A percentile compares a stretch with the other conserved stretches of the same genome.
Conservation (phyloP, 176 grass and related monocot genomes). For the Aegilops tauschii region DNA sequence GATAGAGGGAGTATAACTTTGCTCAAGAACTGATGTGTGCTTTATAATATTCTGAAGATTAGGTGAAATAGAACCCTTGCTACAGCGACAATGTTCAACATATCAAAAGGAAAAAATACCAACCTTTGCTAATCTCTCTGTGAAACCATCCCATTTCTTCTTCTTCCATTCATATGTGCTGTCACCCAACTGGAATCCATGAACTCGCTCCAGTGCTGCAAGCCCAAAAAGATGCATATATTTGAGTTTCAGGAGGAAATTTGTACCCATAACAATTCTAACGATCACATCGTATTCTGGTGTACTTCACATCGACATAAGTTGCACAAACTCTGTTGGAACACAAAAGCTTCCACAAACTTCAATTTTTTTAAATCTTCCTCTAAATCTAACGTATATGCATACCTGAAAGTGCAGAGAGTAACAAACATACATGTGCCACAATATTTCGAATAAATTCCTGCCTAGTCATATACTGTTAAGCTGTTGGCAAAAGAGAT, state of each 20-base stretch:
- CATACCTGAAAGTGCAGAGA: background rate
- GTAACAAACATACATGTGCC: background rate
- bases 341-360: background rate
- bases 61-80: background rate
- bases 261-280: background rate
- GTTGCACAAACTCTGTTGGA: background rate
- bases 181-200: conserved; percentile 92
- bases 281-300: background rate
- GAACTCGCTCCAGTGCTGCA: conserved; percentile 77
- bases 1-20: too few species aligned
- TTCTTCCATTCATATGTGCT: conserved; percentile 81
- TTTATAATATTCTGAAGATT: background rate
- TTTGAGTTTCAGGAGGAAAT: conserved; percentile 9
- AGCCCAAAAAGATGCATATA: conserved; percentile 18
- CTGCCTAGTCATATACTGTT: background rate
- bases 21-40: background rate
- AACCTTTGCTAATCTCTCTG: conserved; percentile 64
- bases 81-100: background rate
- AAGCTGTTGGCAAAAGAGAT: background rate
- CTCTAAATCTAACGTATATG: background rate
- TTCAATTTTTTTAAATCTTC: background rate
- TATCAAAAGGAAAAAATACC: background rate
- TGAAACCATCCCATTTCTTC: conserved; percentile 90
- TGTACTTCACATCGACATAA: background rate
- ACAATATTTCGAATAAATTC: background rate